A percentile compares a stretch with the other conserved stretches of the same genome.
These are phyloP conservation scores for Biscogniauxia sp. DNA, from an alignment of 2,329 filamentous ascomycete species.

Conservation along the genomic window DNA sequence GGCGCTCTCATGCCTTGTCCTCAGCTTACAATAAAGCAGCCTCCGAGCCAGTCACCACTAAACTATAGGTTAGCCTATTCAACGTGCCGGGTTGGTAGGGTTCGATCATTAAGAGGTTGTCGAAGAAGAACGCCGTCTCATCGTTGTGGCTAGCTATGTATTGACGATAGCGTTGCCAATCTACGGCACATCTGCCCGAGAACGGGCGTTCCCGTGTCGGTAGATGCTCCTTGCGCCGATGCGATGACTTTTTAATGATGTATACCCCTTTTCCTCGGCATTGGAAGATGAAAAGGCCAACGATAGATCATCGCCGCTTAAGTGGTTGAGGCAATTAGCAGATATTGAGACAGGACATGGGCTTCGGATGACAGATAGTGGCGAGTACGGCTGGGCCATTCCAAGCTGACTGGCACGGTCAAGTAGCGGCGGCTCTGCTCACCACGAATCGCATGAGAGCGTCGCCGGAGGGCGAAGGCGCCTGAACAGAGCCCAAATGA, in stretches of 20 bases:
- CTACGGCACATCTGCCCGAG: too few species aligned
- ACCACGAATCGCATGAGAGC: not conserved
- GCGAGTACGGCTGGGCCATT: not conserved
- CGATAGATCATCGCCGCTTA: not conserved
- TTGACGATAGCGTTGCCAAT: too few species aligned
- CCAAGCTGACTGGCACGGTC: not conserved
- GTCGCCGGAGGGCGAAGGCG: not conserved
- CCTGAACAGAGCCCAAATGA: not conserved
- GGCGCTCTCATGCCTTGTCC: not conserved
- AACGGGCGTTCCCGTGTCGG: too few species aligned
- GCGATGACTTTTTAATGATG: not conserved
- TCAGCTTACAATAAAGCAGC: not conserved
- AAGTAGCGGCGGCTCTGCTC: not conserved
- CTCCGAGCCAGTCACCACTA: not conserved
- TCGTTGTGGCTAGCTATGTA: too few species aligned
- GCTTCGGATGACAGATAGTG: not conserved
- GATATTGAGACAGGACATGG: not conserved
- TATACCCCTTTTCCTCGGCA: not conserved
- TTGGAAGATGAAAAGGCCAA: not conserved
- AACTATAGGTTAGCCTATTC: too few species aligned
- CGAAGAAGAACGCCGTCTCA: too few species aligned
- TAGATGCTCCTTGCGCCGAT: too few species aligned
- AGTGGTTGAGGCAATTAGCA: not conserved
- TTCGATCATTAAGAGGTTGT: too few species aligned
- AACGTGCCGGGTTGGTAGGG: too few species aligned